Base-by-base conservation (phyloP, 2,329 filamentous ascomycete species). In the Talaromyces sp. region DNA sequence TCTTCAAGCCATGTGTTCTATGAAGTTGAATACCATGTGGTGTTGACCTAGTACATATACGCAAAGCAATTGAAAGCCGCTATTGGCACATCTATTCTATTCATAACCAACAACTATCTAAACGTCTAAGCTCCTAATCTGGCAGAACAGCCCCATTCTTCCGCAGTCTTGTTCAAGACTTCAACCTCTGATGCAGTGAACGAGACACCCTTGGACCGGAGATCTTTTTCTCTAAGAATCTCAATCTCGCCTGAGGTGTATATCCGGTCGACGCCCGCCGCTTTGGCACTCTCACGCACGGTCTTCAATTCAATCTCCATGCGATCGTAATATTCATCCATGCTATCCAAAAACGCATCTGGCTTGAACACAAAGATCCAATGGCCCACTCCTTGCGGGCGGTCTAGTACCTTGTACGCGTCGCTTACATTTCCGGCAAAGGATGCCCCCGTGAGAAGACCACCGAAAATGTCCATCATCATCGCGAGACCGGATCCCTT, bases 401-500 rank as follows among this genome's bases (percentile, higher is more conserved):
- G 46, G 11, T 58, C 56, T 6, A 26, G 11, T 19, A 58, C 53
- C 19, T 58, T 54, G 29, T 54, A 58, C 43, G 55, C 46, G 24
- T 58, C 49, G 49, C 31, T 11, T 21, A 58, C 56, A 21, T 54
- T 46, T 26, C 56, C 56, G 26, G 26, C 56, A 49, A 58, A 58
- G 13, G 49, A 27, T 8, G 51, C 56, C 7, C 56, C 56, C 10
- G 56, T 54, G 26, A 58, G 19, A 19, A 58, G 24, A 26, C 56
- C 56, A 11, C 56, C 56, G 17, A 58, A 54, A 19, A 58, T 38
- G 56, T 58, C 56, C 56, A 58, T 58, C 56, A 58, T 53, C 56
- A 64, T 64, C 2, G 62, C 62, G 9, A 64, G 41, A 24, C 61
- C 63, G 13, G 57, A 58, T 10, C 62, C 62, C 51, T 64, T 64